Percentiles rank a stretch among this genome's conserved stretches.
Evolutionary conservation across 2,329 filamentous ascomycete genomes (phyloP).

Genomic region (Trichoderma harzianum): DNA sequence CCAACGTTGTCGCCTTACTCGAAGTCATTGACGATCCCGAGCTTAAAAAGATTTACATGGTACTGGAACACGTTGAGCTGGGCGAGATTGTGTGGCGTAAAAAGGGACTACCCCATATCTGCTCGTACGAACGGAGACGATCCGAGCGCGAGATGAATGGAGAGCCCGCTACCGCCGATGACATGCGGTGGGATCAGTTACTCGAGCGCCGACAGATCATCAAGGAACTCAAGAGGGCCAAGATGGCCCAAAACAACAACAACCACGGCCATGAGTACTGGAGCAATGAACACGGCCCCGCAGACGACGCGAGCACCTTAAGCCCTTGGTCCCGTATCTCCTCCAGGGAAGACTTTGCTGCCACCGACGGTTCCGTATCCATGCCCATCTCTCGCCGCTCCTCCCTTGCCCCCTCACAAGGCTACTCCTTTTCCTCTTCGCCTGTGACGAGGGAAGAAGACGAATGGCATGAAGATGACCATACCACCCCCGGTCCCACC

Average conservation of each 20-base stretch:
- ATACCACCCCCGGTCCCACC: constrained; percentile 49
- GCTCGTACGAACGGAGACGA: constrained; percentile 74
- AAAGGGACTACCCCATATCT: constrained; percentile 79
- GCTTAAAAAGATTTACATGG: constrained; percentile 96
- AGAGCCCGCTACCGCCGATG: constrained; percentile 55
- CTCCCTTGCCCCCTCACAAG: constrained; percentile 47
- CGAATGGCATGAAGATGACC: constrained; percentile 43
- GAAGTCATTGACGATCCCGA: constrained; percentile 98
- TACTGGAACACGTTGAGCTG: constrained; percentile 89
- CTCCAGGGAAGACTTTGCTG: constrained; percentile 39
- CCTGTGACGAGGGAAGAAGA: constrained; percentile 31
- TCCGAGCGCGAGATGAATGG: constrained; percentile 69
- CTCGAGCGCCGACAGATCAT: constrained; percentile 57
- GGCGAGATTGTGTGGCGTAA: constrained; percentile 94
- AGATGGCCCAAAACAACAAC: constrained; percentile 46
- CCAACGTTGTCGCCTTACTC: constrained; percentile 91
- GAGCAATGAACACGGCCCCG: constrained; percentile 77
- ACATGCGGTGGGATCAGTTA: constrained; percentile 58
- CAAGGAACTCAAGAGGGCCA: constrained; percentile 56
- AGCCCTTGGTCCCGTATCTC: constrained; percentile 42
- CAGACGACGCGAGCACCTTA: constrained; percentile 47
- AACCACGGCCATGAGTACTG: constrained; percentile 62
- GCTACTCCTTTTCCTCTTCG: constrained; percentile 45
- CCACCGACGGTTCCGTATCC: constrained; percentile 36
- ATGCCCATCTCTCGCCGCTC: constrained; percentile 39